A percentile compares a stretch with the other conserved stretches of the same genome.
Conservation (phyloP, 805 yeast genomes). For the Metschnikowia orientalis region DNA sequence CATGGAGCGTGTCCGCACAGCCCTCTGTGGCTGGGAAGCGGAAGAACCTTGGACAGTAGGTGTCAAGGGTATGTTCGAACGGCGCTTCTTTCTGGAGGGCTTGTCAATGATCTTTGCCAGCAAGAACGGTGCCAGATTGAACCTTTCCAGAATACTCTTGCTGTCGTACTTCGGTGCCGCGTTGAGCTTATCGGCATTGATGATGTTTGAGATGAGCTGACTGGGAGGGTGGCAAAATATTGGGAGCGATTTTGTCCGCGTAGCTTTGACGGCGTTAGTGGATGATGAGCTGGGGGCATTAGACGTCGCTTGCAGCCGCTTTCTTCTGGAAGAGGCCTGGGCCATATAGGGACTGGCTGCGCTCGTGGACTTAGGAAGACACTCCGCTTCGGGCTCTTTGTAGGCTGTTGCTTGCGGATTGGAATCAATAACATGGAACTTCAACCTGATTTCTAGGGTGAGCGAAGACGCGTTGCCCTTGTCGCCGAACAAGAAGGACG, state of each 20-base stretch:
- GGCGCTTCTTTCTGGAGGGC: conserved; percentile 24
- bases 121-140: conserved; percentile 43
- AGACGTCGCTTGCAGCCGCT: conserved; percentile 10
- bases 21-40: conserved; percentile 29
- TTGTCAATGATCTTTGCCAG: conserved; percentile 40
- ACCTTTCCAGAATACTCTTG: conserved; percentile 40
- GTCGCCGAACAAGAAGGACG: conserved; percentile 36
- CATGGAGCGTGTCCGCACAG: conserved; percentile 43
- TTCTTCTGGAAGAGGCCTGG: conserved; percentile 7
- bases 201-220: conserved; percentile 37
- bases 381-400: conserved; percentile 9
- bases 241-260: conserved; percentile 42
- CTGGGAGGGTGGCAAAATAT: conserved; percentile 36
- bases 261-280: conserved; percentile 33
- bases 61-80: conserved; percentile 17
- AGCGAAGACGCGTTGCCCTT: conserved; percentile 36
- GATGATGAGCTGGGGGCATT: conserved; percentile 12
- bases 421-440: conserved; percentile 39
- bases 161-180: conserved; percentile 36
- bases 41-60: conserved; percentile 14
- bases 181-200: conserved; percentile 39
- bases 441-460: conserved; percentile 55
- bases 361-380: conserved; percentile 1
- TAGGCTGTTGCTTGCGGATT: conserved; percentile 7
- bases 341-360: conserved; percentile 3